These are phyloP conservation scores for Brassica juncea DNA, from an alignment of 345 rosid genomes.

Conservation along the genomic window DNA sequence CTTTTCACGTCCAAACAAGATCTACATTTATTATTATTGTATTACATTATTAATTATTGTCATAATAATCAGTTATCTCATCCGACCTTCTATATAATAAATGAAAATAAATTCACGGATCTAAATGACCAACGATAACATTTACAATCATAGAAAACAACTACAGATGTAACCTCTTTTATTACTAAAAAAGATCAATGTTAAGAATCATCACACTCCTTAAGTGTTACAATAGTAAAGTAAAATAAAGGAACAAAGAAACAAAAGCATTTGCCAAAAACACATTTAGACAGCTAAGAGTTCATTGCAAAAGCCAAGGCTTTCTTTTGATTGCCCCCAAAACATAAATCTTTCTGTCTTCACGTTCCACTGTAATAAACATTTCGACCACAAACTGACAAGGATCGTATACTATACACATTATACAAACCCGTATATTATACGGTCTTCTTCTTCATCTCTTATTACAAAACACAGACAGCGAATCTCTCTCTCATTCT, in stretches of 20 bases:
- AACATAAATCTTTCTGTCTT: conserved; percentile 34
- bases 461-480: conserved; percentile 23
- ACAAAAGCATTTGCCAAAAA: conserved; percentile 20
- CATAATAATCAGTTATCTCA: conserved; percentile 9
- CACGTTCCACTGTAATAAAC: conserved; percentile 33
- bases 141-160: background rate
- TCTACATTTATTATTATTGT: conserved; percentile 34
- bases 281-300: conserved; percentile 43
- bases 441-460: conserved; percentile 25
- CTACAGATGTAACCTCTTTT: conserved; percentile 2
- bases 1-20: conserved; percentile 43
- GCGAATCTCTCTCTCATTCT: conserved; percentile 4
- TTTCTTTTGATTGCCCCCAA: conserved; percentile 18
- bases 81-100: conserved; percentile 17
- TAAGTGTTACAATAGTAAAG: background rate
- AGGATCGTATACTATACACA: conserved; percentile 1
- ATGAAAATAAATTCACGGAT: conserved; percentile 34
- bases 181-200: background rate
- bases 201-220: background rate
- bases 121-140: background rate
- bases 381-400: conserved; percentile 33
- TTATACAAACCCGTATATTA: conserved; percentile 28
- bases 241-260: conserved; percentile 20
- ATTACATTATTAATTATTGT: conserved; percentile 21
- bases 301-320: conserved; percentile 36